Percentiles rank a stretch among this genome's conserved stretches.
Conservation (phyloP, 768 basidiomycete species). For the Trametes sanguinea region DNA sequence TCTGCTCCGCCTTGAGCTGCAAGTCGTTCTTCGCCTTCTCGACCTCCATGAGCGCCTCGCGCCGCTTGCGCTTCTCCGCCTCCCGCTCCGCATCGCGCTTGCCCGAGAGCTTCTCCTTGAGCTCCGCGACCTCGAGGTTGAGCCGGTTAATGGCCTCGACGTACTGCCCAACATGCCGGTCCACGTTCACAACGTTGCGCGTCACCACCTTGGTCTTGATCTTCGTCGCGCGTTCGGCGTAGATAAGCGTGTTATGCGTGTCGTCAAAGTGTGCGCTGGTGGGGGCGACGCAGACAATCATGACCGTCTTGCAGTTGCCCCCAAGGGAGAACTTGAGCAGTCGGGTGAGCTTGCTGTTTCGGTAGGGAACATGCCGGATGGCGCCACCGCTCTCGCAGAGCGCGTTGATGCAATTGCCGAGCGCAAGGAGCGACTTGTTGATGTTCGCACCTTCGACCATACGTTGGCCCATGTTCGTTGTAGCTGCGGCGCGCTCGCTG, state of each 20-base stretch:
- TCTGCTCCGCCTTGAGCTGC: conserved; percentile 70
- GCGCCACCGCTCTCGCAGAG: conserved; percentile 93
- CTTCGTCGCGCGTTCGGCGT: conserved; percentile 96
- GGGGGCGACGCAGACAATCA: conserved; percentile 98
- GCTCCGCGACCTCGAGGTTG: conserved; percentile 77
- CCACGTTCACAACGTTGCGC: conserved; percentile 91
- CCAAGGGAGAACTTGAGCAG: conserved; percentile 97
- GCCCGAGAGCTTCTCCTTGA: conserved; percentile 83
- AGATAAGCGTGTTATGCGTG: conserved; percentile 96
- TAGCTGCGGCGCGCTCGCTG: conserved; percentile 94
- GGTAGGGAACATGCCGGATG: conserved; percentile 89
- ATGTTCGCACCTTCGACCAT: conserved; percentile 99
- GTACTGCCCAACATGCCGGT: conserved; percentile 93
- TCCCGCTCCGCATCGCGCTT: conserved; percentile 66
- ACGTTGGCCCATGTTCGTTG: conserved; percentile 95
- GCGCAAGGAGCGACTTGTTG: conserved; percentile 95
- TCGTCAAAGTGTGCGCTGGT: conserved; percentile 97
- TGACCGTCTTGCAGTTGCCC: conserved; percentile 98
- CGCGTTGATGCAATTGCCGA: conserved; percentile 98
- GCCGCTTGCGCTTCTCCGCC: conserved; percentile 61
- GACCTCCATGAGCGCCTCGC: conserved; percentile 72
- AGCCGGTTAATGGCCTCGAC: conserved; percentile 92
- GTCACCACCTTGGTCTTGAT: conserved; percentile 98
- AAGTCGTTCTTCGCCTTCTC: conserved; percentile 75
- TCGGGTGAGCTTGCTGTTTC: conserved; percentile 97